Evolutionary conservation across 495 filamentous ascomycete genomes (phyloP).

Genomic region (Xylaria cubensis): DNA sequence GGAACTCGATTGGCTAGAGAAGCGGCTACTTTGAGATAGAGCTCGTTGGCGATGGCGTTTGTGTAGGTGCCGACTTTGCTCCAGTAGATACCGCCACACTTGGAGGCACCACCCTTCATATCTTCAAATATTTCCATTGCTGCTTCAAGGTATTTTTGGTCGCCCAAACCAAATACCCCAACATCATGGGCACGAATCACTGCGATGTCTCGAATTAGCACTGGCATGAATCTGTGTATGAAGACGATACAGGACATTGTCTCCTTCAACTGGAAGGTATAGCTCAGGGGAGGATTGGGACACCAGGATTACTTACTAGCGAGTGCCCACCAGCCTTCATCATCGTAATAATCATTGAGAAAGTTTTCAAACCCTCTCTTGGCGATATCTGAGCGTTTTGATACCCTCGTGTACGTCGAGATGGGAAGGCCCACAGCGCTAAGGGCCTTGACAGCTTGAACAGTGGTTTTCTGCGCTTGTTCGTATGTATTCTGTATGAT

Average conservation of each 20-base stretch:
- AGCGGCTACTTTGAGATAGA: slow-evolving; percentile 72
- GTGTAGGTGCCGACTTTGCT: slow-evolving; percentile 64
- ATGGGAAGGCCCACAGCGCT: slow-evolving; percentile 36
- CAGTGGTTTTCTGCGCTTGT: slow-evolving; percentile 46
- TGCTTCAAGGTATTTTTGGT: slow-evolving; percentile 59
- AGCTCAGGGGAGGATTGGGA: background rate
- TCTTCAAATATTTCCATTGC: slow-evolving; percentile 67
- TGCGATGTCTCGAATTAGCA: slow-evolving; percentile 8
- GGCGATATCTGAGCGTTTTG: slow-evolving; percentile 27
- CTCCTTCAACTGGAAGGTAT: background rate
- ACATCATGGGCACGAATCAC: slow-evolving; percentile 70
- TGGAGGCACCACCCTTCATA: slow-evolving; percentile 63
- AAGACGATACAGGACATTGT: slow-evolving; percentile 20
- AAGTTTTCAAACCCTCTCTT: slow-evolving; percentile 54
- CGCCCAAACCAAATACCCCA: slow-evolving; percentile 48
- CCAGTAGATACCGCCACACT: slow-evolving; percentile 74
- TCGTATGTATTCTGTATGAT: slow-evolving; percentile 51
- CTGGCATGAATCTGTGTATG: background rate
- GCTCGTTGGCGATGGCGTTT: slow-evolving; percentile 78
- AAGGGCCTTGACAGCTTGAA: slow-evolving; percentile 43
- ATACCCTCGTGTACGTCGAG: slow-evolving; percentile 43
- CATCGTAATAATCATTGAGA: slow-evolving; percentile 71
- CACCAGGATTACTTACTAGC: slow-evolving; percentile 38
- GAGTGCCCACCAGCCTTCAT: slow-evolving; percentile 77
- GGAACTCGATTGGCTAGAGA: slow-evolving; percentile 72